Evolutionary conservation across 345 rosid species (phyloP).

Genomic region (Eucalyptus sp.): DNA sequence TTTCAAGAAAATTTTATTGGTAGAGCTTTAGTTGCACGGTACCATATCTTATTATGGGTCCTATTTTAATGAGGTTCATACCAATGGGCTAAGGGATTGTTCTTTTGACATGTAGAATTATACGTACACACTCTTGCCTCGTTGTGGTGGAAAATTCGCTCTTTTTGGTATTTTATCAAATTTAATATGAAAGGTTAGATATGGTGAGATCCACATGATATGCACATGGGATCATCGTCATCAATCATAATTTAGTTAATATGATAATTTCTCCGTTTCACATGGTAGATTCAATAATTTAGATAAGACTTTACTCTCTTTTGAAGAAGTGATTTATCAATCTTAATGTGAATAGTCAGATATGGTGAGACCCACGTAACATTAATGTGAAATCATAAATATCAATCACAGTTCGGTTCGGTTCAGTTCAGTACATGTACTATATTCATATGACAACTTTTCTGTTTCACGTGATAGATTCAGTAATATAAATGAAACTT

Average conservation of each 20-base stretch:
- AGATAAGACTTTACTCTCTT: neutral
- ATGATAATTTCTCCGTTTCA: neutral
- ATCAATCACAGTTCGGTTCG: no score
- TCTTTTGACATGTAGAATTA: neutral
- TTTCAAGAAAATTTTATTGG: neutral
- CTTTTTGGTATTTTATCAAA: neutral
- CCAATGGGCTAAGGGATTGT: neutral
- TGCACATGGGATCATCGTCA: neutral
- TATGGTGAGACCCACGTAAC: no score
- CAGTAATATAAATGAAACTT: no score
- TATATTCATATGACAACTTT: neutral
- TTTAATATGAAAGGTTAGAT: neutral
- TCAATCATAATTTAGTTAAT: neutral
- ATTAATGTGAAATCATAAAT: no score
- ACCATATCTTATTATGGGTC: neutral
- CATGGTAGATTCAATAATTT: neutral
- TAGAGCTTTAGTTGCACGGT: neutral
- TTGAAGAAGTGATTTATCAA: no score
- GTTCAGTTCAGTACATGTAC: no score
- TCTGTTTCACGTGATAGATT: neutral
- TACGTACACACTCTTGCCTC: neutral
- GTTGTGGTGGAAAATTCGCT: neutral
- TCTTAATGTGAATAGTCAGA: no score
- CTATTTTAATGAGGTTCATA: neutral
- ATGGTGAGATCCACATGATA: neutral